Evolutionary conservation across 768 basidiomycete genomes (phyloP), one percentile per base, ranked within the genome.

Genomic region (Tulasnella sp.): DNA sequence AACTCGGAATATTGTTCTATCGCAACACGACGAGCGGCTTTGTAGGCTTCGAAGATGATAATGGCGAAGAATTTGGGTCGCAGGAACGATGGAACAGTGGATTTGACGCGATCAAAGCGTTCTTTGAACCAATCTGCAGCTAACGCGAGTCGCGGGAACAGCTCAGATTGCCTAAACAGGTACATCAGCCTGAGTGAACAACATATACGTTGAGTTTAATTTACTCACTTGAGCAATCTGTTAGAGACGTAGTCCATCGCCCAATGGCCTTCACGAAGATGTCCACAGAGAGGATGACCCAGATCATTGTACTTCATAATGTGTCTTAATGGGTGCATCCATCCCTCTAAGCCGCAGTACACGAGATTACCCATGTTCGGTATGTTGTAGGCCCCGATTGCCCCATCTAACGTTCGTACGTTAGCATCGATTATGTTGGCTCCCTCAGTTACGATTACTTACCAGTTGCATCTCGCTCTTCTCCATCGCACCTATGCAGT

Each of bases 61-160:
- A 98, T 74, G 0, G 91, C 90, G 58, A 99, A 99, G 66, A 88
- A 98, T 64, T 93, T 98, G 19, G 95, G 95, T 19, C 92, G 77
- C 65, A 98, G 71, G 71, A 90, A 92, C 15, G 83, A 76, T 0
- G 95, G 85, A 5, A 81, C 80, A 9, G 72, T 72, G 1, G 63
- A 62, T 58, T 84, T 82, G 60, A 98, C 74, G 19, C 78, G 72
- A 41, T 90, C 86, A 59, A 92, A 87, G n/a, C 91, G 77, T 55
- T 85, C 77, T 62, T 78, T 75, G 60, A 96, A 71, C 95, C 95
- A 99, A 48, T 74, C 67, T 4, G 81, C 83, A 9, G 87, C 81
- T 54, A 72, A 72, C 2, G 62, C 68, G 7, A 98, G 73, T 31
- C 76, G 72, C 0, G 91, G 88, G 61, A 87, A 75, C 15, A 62